Percentiles rank a stretch among this genome's conserved stretches.
Evolutionary conservation across 768 basidiomycete genomes (phyloP).

Genomic region (Boletus subcaerulescens): DNA sequence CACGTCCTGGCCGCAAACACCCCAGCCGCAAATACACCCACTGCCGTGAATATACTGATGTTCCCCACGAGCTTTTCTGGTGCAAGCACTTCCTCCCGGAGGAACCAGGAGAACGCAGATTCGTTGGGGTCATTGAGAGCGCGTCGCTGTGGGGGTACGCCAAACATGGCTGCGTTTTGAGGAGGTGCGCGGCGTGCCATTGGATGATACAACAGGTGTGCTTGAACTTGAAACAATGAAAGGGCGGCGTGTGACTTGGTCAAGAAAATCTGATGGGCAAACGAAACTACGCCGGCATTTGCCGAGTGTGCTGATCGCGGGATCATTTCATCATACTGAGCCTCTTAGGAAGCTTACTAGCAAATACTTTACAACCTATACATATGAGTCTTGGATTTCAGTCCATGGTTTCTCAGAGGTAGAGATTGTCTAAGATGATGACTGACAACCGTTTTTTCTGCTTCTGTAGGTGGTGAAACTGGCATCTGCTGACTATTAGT

Average conservation of each 20-base stretch:
- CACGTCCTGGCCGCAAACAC: conserved; percentile 71
- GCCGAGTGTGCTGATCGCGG: conserved; percentile 14
- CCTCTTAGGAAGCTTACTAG: too few relatives aligned
- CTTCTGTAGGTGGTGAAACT: neutral
- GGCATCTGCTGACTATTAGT: neutral
- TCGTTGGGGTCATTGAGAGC: conserved; percentile 57
- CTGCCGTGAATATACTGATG: conserved; percentile 62
- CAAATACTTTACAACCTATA: too few relatives aligned
- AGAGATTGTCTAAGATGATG: too few relatives aligned
- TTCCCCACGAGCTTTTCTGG: conserved; percentile 77
- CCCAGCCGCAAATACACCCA: conserved; percentile 66
- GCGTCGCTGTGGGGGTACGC: conserved; percentile 39
- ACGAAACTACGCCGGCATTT: conserved; percentile 5
- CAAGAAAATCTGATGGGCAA: neutral
- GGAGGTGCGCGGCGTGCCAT: conserved; percentile 75
- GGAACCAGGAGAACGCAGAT: conserved; percentile 51
- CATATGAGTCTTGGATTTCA: neutral
- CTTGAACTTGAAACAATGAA: neutral
- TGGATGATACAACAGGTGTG: conserved; percentile 3
- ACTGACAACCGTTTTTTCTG: neutral
- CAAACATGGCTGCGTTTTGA: conserved; percentile 52
- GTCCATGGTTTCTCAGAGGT: neutral
- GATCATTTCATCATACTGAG: neutral
- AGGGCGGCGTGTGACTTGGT: neutral
- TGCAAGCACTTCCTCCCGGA: conserved; percentile 63